These are phyloP conservation scores for Spathaspora hagerdaliae DNA, from an alignment of 805 yeast species.

Conservation along the genomic window DNA sequence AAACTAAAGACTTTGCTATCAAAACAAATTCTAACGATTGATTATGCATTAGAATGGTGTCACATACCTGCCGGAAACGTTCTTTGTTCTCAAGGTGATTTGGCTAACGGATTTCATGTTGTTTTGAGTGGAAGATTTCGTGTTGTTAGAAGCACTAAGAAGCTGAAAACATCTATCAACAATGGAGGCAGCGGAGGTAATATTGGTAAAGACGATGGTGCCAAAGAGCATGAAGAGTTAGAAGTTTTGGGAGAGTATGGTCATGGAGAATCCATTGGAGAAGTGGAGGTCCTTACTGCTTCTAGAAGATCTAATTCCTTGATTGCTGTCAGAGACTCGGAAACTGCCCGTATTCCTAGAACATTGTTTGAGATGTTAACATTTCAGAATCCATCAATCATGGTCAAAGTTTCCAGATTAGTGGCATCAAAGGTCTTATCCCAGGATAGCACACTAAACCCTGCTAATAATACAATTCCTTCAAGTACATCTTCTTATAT, in stretches of 20 bases:
- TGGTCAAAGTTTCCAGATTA: conserved; percentile 83
- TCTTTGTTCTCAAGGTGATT: conserved; percentile 75
- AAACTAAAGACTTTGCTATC: conserved; percentile 66
- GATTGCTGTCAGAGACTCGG: conserved; percentile 90
- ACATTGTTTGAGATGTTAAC: conserved; percentile 83
- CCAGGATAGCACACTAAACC: conserved; percentile 2
- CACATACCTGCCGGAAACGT: conserved; percentile 84
- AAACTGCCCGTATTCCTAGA: conserved; percentile 89
- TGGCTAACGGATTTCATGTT: conserved; percentile 86
- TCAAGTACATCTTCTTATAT: conserved; percentile 22
- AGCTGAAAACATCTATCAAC: conserved; percentile 14
- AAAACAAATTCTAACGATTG: conserved; percentile 65
- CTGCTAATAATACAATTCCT: conserved; percentile 6
- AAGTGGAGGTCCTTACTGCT: conserved; percentile 87
- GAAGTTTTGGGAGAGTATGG: conserved; percentile 73
- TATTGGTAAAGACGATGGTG: conserved; percentile 7
- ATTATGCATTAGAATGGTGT: conserved; percentile 93
- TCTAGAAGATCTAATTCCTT: conserved; percentile 63
- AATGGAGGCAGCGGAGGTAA: conserved; percentile 4
- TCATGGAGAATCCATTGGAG: conserved; percentile 93
- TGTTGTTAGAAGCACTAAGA: conserved; percentile 38
- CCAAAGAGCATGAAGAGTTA: conserved; percentile 14
- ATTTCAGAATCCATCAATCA: conserved; percentile 78
- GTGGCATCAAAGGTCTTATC: conserved; percentile 59
- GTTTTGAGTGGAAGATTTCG: conserved; percentile 86